Base-by-base conservation (phyloP, 352 stramenopile genomes). In the Globisporangium carolinianum region DNA sequence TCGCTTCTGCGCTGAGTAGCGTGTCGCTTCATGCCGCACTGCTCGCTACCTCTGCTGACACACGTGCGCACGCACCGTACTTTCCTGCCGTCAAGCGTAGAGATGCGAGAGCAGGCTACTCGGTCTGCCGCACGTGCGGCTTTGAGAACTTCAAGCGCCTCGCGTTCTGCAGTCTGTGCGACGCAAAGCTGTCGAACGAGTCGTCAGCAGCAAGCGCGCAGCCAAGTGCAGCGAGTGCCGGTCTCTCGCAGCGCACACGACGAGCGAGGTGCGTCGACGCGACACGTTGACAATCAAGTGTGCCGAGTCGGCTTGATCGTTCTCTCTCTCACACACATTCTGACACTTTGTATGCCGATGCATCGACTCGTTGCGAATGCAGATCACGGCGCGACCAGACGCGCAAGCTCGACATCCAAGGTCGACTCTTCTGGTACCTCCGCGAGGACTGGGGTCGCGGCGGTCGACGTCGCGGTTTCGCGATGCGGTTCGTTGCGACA, bases 401-500 rank as follows among this genome's bases (percentile, higher is more conserved):
- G 24, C 24, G 24, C 24, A 32, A 32, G 24, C 24, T 32, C 24
- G 24, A 32, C 24, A 32, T 32, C 24, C 24, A 32, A 32, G 24
- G 24, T 32, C 24, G 24, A 32, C 24, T 32, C 24, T 53, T 12
- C 55, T 61, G 7, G 73, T 98, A 96, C 9, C 68, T 98, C 7
- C 75, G 93, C 9, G 65, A 81, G 9, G 80, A 75, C 42, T 42
- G 38, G 38, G 94, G 91, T 17, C 58, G 69, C 2, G 62, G 88
- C 41, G 14, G 76, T 96, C 38, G 57, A 82, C 15, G 84, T 98
- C 1, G 96, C 79, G 5, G 87, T 93, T 39, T 76, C 87, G 35
- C 98, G 97, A 75, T 76, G 94, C 42, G 96, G 67, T 98, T 92
- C 58, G 52, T 97, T 7, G 79, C 95, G 52, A 71, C 24, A 32